Conservation (phyloP, 2,329 filamentous ascomycete species). For the Aspergillus awamori region DNA sequence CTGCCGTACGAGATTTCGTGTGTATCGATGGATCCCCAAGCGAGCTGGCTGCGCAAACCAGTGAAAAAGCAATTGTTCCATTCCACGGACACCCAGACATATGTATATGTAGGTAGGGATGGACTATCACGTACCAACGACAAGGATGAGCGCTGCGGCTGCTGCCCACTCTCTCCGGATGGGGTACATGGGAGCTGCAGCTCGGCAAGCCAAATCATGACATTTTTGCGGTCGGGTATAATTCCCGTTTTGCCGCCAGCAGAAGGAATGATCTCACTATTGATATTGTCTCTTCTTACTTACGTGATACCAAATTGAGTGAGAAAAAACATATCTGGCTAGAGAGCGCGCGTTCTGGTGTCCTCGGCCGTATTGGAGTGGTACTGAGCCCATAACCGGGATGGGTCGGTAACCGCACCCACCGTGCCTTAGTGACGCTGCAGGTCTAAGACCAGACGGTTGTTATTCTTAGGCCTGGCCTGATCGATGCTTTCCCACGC, state of each 20-base stretch:
- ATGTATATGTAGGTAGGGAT: background rate
- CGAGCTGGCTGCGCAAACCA: background rate
- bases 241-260: slow-evolving; percentile 1
- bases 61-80: background rate
- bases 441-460: slow-evolving; percentile 20
- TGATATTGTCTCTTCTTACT: background rate
- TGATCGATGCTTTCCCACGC: slow-evolving; percentile 15
- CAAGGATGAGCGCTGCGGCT: slow-evolving; percentile 5
- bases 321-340: background rate
- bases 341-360: background rate
- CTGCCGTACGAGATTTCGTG: background rate
- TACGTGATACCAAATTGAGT: background rate
- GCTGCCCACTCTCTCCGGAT: slow-evolving; percentile 1
- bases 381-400: background rate
- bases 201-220: background rate
- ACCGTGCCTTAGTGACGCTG: slow-evolving; percentile 9
- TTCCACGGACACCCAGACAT: background rate
- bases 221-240: slow-evolving; percentile 3
- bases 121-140: background rate
- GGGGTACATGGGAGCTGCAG: slow-evolving; percentile 4
- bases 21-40: background rate
- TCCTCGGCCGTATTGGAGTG: background rate
- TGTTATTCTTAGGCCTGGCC: slow-evolving; percentile 21
- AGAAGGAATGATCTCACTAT: background rate
- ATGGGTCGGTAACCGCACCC: slow-evolving; percentile 3